Base-by-base conservation (phyloP, 1,284 basidiomycete genomes). In the Tremellales sp. region DNA sequence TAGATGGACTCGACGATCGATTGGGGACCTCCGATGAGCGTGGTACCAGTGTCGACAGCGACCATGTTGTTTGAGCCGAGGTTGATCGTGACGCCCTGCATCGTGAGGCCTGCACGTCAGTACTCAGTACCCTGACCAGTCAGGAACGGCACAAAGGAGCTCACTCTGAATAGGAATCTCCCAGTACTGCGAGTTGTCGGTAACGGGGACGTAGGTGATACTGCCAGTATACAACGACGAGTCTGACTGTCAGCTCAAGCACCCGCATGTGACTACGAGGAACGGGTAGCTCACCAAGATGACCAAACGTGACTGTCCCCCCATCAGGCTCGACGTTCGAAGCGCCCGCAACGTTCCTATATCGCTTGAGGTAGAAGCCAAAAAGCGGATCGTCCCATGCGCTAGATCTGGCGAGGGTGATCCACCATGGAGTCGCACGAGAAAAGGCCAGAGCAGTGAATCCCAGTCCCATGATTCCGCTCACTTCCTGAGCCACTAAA, bases 21-120 rank as follows among this genome's bases (percentile, higher is more conserved):
- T 1, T 81, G 24, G 0, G 94, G 93, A 0, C 87, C 90, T 10
- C 89, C 92, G 44, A 97, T 81, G 40, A 96, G 82, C 0, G 93
- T 96, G 2, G 92, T 97, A 49, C 93, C 92, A 0, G 77, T 77
- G 62, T 79, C 78, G 60, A 79, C 72, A n/a, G 77, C 77, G n/a
- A 68, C 76, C 29, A 52, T 53, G 29, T 56, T 62, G 39, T 62
- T 56, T 11, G 57, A 53, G 6, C 68, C 62, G 31, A 78, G 56
- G 21, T 60, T 61, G 51, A 79, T 59, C 12, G 58, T 52, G 7
- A 64, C 59, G 37, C 77, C 78, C 45, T 76, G 73, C 33, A 78
- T 68, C 1, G 60, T 56, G 39, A 80, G 56, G n/a, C 61, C 69
- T 51, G 70, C n/a, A n/a, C n/a, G n/a, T n/a, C n/a, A n/a, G n/a